A percentile compares a stretch with the other conserved stretches of the same genome.
phyloP scores from a whole-genome alignment of 148 eudicot species.

The Oxyria digyna region DNA sequence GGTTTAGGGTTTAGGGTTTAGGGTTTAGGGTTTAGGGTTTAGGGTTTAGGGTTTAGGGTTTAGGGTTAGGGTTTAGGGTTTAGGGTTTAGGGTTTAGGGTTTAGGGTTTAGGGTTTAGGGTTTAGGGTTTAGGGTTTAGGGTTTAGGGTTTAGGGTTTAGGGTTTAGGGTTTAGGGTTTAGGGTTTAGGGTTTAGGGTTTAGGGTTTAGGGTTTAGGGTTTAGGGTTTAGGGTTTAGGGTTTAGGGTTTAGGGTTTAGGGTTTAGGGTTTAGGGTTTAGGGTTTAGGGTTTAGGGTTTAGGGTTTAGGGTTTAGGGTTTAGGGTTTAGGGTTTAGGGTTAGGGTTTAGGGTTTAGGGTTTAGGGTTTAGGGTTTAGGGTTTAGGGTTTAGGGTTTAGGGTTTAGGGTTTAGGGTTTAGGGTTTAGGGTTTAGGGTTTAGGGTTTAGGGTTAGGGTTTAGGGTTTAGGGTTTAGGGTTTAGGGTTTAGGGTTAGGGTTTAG shows the following conservation, averaged over 20 bases:
- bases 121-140: constrained; percentile 8
- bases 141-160: constrained; percentile 12
- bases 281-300: constrained; percentile 14
- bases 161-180: constrained; percentile 12
- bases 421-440: constrained; percentile 14
- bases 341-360: constrained; percentile 18
- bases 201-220: constrained; percentile 16
- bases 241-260: constrained; percentile 17
- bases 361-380: constrained; percentile 15
- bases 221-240: constrained; percentile 10
- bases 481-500: constrained; percentile 11
- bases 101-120: constrained; percentile 10
- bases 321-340: constrained; percentile 14
- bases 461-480: constrained; percentile 14
- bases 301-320: constrained; percentile 16
- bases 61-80: neutral
- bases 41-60: constrained; percentile 7
- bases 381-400: constrained; percentile 15
- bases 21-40: constrained; percentile 8
- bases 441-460: constrained; percentile 12
- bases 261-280: constrained; percentile 14
- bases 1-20: constrained; percentile 10
- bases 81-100: constrained; percentile 3
- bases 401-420: constrained; percentile 17
- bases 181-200: constrained; percentile 16